Conservation (phyloP, 2,329 filamentous ascomycete species). For the Monosporascus sp. region DNA sequence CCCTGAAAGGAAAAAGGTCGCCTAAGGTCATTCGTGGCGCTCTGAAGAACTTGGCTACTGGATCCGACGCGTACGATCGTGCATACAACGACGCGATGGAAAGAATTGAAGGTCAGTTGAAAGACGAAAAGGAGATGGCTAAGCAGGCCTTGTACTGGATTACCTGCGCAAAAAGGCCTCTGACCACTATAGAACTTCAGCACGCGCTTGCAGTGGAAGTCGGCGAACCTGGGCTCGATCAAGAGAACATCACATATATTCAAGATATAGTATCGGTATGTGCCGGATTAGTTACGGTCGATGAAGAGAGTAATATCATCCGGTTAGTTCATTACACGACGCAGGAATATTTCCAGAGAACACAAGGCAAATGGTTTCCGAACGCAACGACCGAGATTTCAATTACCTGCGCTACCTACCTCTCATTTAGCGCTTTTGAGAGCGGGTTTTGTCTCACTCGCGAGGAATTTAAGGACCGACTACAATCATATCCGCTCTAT, state of each 20-base stretch:
- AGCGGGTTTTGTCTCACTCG: background rate
- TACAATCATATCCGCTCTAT: slow-evolving; percentile 3
- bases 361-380: slow-evolving; percentile 23
- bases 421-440: slow-evolving; percentile 22
- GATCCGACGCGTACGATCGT: slow-evolving; percentile 22
- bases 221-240: slow-evolving; percentile 20
- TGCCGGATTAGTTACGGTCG: slow-evolving; percentile 32
- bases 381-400: slow-evolving; percentile 21
- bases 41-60: slow-evolving; percentile 12
- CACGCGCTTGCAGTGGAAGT: slow-evolving; percentile 34
- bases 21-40: slow-evolving; percentile 26
- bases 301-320: slow-evolving; percentile 30
- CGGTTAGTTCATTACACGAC: slow-evolving; percentile 39
- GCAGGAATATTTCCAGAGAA: slow-evolving; percentile 35
- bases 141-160: slow-evolving; percentile 33
- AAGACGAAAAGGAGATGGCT: slow-evolving; percentile 28
- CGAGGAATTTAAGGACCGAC: slow-evolving; percentile 1
- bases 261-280: slow-evolving; percentile 29
- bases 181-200: slow-evolving; percentile 29
- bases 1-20: slow-evolving; percentile 17
- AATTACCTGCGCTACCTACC: slow-evolving; percentile 27
- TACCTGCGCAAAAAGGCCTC: slow-evolving; percentile 25
- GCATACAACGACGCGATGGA: slow-evolving; percentile 36
- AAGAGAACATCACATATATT: slow-evolving; percentile 24
- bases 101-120: slow-evolving; percentile 32